Base-by-base conservation (phyloP, 2,329 filamentous ascomycete genomes). In the Pyricularia sp. region DNA sequence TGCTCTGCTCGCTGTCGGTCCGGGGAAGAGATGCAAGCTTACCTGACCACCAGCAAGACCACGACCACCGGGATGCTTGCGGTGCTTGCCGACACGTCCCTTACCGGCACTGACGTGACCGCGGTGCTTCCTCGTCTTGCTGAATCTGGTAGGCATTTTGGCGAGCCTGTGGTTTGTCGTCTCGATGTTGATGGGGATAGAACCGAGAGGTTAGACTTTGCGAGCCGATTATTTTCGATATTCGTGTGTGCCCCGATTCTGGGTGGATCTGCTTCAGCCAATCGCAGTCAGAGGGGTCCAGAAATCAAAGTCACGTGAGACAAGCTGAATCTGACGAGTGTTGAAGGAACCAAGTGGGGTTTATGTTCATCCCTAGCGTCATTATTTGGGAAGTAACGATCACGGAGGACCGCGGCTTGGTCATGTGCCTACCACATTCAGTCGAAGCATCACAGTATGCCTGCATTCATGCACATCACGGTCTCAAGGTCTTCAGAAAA, bases 41-140 rank as follows among this genome's bases (percentile, higher is more conserved):
- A 74, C 73, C 73, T 97, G 93, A 89, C 94, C 94, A 96, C 95
- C 94, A 82, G 95, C 95, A 85, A 91, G 86, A 90, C 88, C 88
- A 92, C 92, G 86, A 88, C 88, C 88, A 89, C 88, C 88, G 76
- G 87, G 88, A 77, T 90, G 88, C 90, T 99, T 98, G 81, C 95
- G 88, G 91, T 97, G 94, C 92, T 98, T 98, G 83, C 95, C 95
- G 81, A 98, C 84, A 89, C 94, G 94, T 87, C 95, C 94, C 84
- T 98, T 90, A 88, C 95, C 95, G 88, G 93, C 93, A 80, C 92
- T 96, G 82, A 99, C 95, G 86, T 99, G 93, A 84, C 94, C 94
- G 87, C 94, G 93, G 87, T 89, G 89, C 87, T 92, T 92, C 84
- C 90, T 86, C 82, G 90, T 92, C 84, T 91, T 90, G 79, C 86